Percentiles rank a stretch among this genome's conserved stretches.
Evolutionary conservation across 1,139 yeast genomes (phyloP).

Genomic region (Taiozyma onychis): DNA sequence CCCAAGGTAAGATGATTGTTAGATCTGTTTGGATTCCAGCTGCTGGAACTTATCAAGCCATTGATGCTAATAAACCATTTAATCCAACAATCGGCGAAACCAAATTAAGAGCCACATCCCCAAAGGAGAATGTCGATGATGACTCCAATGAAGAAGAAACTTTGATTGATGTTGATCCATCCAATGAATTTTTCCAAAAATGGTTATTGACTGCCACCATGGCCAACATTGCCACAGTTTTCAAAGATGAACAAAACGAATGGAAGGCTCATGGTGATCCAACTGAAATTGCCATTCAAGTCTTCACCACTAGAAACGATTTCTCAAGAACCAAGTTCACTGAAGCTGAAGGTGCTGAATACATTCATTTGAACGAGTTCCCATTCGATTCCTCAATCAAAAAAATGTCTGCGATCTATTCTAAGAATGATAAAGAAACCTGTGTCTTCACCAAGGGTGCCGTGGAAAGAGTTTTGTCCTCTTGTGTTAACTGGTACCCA

Average conservation of each 20-base stretch:
- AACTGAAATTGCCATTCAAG: conserved; percentile 79
- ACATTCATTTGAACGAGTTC: conserved; percentile 51
- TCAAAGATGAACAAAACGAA: conserved; percentile 30
- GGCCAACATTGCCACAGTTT: conserved; percentile 67
- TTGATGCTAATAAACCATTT: conserved; percentile 60
- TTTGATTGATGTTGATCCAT: conserved; percentile 23
- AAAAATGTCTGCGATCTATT: conserved; percentile 64
- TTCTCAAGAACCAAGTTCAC: conserved; percentile 40
- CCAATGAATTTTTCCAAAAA: conserved; percentile 29
- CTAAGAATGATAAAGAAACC: conserved; percentile 27
- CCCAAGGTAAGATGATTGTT: conserved; percentile 76
- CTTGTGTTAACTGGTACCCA: conserved; percentile 54
- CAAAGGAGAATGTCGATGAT: conserved; percentile 30
- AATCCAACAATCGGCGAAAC: conserved; percentile 67
- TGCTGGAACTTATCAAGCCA: conserved; percentile 59
- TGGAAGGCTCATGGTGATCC: conserved; percentile 87
- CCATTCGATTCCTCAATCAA: conserved; percentile 79
- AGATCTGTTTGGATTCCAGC: conserved; percentile 74
- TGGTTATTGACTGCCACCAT: conserved; percentile 62
- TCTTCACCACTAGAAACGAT: conserved; percentile 51
- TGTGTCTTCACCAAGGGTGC: conserved; percentile 69
- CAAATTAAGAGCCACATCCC: conserved; percentile 36
- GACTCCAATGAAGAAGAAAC: conserved; percentile 28
- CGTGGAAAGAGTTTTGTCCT: conserved; percentile 60
- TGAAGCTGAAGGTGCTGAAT: conserved; percentile 30